phyloP scores from a whole-genome alignment of 306 rosid genomes.

The Citrullus amarus region DNA sequence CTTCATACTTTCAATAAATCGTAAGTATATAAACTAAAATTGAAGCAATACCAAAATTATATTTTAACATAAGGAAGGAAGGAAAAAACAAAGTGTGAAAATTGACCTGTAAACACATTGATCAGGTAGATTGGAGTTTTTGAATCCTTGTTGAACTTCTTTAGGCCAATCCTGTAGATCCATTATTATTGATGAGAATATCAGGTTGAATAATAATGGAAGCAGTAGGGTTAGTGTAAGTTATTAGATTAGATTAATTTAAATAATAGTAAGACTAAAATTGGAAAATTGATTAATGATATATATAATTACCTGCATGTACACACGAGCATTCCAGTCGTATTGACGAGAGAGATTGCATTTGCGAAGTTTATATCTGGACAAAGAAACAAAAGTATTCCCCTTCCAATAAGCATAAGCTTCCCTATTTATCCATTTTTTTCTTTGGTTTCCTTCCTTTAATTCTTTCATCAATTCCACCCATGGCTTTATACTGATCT shows the following conservation, averaged over 20 bases:
- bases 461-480: conserved; percentile 14
- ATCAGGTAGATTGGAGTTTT: conserved; percentile 20
- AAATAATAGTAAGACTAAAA: too few species aligned
- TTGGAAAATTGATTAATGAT: too few species aligned
- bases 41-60: too few species aligned
- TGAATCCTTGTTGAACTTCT: conserved; percentile 27
- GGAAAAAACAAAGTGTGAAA: too few species aligned
- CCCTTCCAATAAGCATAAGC: conserved; percentile 39
- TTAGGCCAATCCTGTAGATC: conserved; percentile 24
- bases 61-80: too few species aligned
- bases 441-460: conserved; percentile 20
- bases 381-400: conserved; percentile 16
- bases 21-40: too few species aligned
- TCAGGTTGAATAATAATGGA: neutral
- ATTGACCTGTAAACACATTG: conserved; percentile 32
- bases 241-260: too few species aligned
- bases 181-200: neutral
- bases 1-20: too few species aligned
- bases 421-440: conserved; percentile 28
- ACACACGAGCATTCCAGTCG: conserved; percentile 34
- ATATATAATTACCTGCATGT: conserved; percentile 12
- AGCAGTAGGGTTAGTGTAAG: too few species aligned
- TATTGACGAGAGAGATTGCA: conserved; percentile 21
- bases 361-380: conserved; percentile 22
- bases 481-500: conserved; percentile 39